These are phyloP conservation scores for Auxenochlorella pyrenoidosa DNA, from an alignment of 139 green algal species.

Conservation along the genomic window DNA sequence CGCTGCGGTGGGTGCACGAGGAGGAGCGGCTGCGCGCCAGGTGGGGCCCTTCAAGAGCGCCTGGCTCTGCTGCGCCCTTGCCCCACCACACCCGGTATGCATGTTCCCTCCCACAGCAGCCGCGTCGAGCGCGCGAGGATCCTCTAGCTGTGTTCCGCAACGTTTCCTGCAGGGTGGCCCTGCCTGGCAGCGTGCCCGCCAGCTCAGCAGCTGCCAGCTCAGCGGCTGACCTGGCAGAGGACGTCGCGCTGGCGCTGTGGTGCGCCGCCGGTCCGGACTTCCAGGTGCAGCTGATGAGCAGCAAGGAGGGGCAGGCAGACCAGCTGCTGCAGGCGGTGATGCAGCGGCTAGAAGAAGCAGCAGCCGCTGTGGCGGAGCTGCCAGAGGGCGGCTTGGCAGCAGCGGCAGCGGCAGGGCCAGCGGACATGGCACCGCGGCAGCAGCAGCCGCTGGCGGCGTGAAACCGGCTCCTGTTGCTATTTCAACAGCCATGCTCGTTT, in stretches of 20 bases:
- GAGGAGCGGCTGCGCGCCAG: conserved; percentile 1
- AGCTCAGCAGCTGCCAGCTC: not conserved
- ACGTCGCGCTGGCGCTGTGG: conserved; percentile 18
- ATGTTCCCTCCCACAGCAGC: too few relatives aligned
- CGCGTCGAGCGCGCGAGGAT: too few relatives aligned
- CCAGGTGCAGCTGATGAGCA: conserved; percentile 3
- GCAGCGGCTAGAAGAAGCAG: conserved; percentile 6
- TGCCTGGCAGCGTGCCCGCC: not conserved
- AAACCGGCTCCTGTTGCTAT: not conserved
- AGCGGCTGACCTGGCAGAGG: not conserved
- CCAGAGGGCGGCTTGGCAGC: not conserved
- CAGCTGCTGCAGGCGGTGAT: conserved; percentile 24
- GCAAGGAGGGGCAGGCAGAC: not conserved
- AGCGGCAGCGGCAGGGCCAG: not conserved
- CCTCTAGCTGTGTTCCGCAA: not conserved
- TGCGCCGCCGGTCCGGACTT: conserved; percentile 2
- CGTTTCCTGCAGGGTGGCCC: not conserved
- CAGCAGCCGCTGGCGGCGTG: not conserved
- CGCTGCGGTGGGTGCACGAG: not conserved
- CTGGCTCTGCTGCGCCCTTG: too few relatives aligned
- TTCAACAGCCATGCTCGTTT: not conserved
- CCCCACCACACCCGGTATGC: too few relatives aligned
- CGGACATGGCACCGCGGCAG: not conserved
- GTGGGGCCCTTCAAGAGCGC: too few relatives aligned
- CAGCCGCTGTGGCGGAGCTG: not conserved